These are phyloP conservation scores for Macrophomina tecta DNA, from an alignment of 2,329 filamentous ascomycete genomes.

Conservation along the genomic window DNA sequence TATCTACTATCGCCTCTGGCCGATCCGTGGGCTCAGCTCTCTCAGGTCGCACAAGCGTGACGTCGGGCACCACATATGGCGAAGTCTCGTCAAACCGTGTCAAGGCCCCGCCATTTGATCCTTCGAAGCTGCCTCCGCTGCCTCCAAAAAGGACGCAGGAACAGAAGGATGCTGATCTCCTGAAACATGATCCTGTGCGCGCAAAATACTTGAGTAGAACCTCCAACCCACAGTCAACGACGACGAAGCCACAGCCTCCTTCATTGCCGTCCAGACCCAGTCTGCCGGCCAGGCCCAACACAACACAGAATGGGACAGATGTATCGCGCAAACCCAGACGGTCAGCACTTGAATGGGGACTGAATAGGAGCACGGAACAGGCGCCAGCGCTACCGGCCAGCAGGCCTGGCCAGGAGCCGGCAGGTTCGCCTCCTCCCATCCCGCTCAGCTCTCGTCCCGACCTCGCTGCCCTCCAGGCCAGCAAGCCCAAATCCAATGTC, in stretches of 20 bases:
- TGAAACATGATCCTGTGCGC: constrained; percentile 29
- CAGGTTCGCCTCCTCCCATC: constrained; percentile 54
- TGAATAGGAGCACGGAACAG: constrained; percentile 48
- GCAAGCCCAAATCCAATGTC: constrained; percentile 42
- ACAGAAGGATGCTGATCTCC: constrained; percentile 49
- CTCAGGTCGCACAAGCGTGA: constrained; percentile 53
- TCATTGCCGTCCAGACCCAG: constrained; percentile 38
- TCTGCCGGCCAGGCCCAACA: constrained; percentile 35
- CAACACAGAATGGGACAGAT: constrained; percentile 31
- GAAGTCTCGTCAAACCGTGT: constrained; percentile 45
- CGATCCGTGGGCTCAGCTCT: constrained; percentile 57
- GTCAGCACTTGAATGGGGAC: constrained; percentile 54
- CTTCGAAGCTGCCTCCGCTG: constrained; percentile 59
- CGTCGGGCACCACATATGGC: constrained; percentile 40
- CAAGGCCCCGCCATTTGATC: constrained; percentile 64
- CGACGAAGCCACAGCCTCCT: constrained; percentile 29
- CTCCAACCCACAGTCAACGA: constrained; percentile 16
- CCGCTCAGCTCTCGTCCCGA: constrained; percentile 64
- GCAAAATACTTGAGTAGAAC: constrained; percentile 19
- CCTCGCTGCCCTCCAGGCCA: constrained; percentile 60
- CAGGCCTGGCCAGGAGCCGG: constrained; percentile 17
- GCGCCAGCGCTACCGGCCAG: constrained; percentile 37
- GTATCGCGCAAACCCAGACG: constrained; percentile 44
- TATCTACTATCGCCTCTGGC: constrained; percentile 56
- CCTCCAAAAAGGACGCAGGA: constrained; percentile 55